Evolutionary conservation across 345 rosid genomes (phyloP).

Genomic region (Syzygium grande): DNA sequence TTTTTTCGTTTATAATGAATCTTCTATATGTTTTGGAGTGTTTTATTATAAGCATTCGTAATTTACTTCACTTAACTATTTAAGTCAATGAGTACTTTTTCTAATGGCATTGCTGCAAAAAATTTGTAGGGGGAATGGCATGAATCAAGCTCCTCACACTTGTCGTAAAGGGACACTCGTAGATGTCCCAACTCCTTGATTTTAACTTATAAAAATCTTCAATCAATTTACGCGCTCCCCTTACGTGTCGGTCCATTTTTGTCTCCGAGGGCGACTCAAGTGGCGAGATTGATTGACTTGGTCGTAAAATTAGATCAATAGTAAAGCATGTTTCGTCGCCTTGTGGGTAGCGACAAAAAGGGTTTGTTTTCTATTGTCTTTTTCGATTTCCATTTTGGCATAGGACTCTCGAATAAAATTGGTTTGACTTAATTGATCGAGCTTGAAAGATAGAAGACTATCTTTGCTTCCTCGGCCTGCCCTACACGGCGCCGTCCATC

Average conservation of each 20-base stretch:
- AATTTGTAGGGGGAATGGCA: neutral
- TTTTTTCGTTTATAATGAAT: neutral
- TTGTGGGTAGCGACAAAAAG: neutral
- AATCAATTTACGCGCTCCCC: neutral
- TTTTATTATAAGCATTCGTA: neutral
- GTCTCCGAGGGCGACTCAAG: neutral
- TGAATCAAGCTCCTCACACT: neutral
- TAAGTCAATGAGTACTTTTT: neutral
- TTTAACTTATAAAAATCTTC: neutral
- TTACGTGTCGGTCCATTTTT: neutral
- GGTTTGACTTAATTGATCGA: neutral
- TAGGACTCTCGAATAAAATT: neutral
- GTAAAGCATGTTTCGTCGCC: neutral
- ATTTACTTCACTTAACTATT: neutral
- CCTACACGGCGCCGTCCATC: neutral
- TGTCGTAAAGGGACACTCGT: neutral
- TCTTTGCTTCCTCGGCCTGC: neutral
- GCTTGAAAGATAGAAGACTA: neutral
- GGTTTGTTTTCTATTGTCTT: neutral
- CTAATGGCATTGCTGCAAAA: neutral
- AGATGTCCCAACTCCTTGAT: neutral
- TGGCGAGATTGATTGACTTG: neutral
- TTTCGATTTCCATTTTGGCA: neutral
- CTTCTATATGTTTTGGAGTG: neutral
- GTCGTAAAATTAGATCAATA: neutral